Percentiles rank a stretch among this genome's conserved stretches.
Conservation (phyloP, 176 grass and related monocot genomes). For the Triticum aestivum region IWGSC_CS_RefSeq_v2.1 NC_057809.1:566526345-566526844, state of each 20-base stretch:
- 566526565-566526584: slow-evolving; percentile 18
- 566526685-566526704: slow-evolving; percentile 48
- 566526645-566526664: slow-evolving; percentile 51
- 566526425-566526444: slow-evolving; percentile 70
- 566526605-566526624: slow-evolving; percentile 49
- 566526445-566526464: slow-evolving; percentile 44
- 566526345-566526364: slow-evolving; percentile 52
- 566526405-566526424: slow-evolving; percentile 46
- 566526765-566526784: not conserved
- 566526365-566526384: slow-evolving; percentile 63
- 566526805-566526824: slow-evolving; percentile 63
- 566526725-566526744: no score
- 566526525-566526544: slow-evolving; percentile 33
- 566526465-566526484: slow-evolving; percentile 41
- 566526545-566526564: not conserved
- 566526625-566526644: slow-evolving; percentile 64
- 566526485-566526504: slow-evolving; percentile 53
- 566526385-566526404: slow-evolving; percentile 38
- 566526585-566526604: slow-evolving; percentile 60
- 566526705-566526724: slow-evolving; percentile 16
- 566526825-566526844: slow-evolving; percentile 58
- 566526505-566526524: slow-evolving; percentile 49
- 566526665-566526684: slow-evolving; percentile 56
- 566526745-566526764: not conserved
- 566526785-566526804: slow-evolving; percentile 64